phyloP scores from a whole-genome alignment of 2,329 filamentous ascomycete genomes.

The Xylariaceae sp. region DNA sequence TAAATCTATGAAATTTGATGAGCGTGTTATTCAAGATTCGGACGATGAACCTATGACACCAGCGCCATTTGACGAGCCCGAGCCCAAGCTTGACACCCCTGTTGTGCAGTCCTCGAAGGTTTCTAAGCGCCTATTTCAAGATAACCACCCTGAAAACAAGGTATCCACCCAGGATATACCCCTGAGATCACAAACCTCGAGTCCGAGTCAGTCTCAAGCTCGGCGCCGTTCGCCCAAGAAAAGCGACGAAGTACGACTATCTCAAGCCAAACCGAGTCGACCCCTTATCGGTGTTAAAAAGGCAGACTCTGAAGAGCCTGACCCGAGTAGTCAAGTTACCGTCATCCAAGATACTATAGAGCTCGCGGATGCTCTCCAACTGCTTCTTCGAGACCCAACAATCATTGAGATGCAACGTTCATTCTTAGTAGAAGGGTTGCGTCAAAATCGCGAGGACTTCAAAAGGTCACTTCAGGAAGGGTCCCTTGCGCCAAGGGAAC shows the following conservation, averaged over 20 bases:
- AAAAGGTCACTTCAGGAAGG: slow-evolving; percentile 44
- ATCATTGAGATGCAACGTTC: slow-evolving; percentile 34
- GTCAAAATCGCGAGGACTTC: slow-evolving; percentile 47
- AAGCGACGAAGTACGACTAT: slow-evolving; percentile 9
- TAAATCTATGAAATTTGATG: slow-evolving; percentile 24
- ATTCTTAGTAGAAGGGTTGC: slow-evolving; percentile 39
- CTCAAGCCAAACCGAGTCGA: slow-evolving; percentile 10
- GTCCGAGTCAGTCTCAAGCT: slow-evolving; percentile 12
- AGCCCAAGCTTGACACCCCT: slow-evolving; percentile 20
- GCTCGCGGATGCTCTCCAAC: slow-evolving; percentile 32
- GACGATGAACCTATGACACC: slow-evolving; percentile 52
- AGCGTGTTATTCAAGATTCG: slow-evolving; percentile 50
- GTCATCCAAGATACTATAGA: slow-evolving; percentile 26
- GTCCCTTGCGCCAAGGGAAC: slow-evolving; percentile 41
- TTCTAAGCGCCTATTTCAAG: slow-evolving; percentile 14
- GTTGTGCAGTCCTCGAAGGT: slow-evolving; percentile 10
- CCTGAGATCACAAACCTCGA: slow-evolving; percentile 17
- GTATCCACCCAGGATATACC: slow-evolving; percentile 25
- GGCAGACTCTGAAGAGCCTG: slow-evolving; percentile 11
- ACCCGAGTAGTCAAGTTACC: slow-evolving; percentile 11
- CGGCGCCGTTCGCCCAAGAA: slow-evolving; percentile 21
- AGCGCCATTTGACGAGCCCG: slow-evolving; percentile 33
- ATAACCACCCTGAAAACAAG: slow-evolving; percentile 13
- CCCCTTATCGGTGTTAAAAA: slow-evolving; percentile 4
- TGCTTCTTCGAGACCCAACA: slow-evolving; percentile 34